Conservation (phyloP, 495 filamentous ascomycete genomes). For the Glonium stellatum region DNA sequence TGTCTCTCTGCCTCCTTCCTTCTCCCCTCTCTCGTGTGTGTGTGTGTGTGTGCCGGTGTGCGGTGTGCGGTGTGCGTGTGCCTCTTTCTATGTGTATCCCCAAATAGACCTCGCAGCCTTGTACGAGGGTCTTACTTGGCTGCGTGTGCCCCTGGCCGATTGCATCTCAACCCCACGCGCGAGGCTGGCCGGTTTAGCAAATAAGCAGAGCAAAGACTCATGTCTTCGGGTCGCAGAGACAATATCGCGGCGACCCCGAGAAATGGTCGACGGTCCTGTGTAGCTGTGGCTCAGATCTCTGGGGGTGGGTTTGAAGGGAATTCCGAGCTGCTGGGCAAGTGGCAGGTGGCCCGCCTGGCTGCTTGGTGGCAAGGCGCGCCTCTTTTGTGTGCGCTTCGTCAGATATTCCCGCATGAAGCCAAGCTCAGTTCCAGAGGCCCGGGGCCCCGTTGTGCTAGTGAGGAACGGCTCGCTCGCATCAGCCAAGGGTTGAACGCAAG, state of each 20-base stretch:
- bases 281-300: constrained; percentile 24
- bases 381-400: constrained; percentile 6
- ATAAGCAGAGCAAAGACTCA: constrained; percentile 8
- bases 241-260: constrained; percentile 17
- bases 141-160: constrained; percentile 11
- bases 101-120: constrained; percentile 24
- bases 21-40: too few species aligned
- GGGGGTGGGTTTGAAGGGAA: constrained; percentile 17
- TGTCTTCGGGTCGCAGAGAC: background rate
- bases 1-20: too few species aligned
- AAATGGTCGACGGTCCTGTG: constrained; percentile 9
- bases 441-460: constrained; percentile 16
- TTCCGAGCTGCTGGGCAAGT: constrained; percentile 17
- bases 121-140: constrained; percentile 6
- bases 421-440: constrained; percentile 8
- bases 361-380: background rate
- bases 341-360: constrained; percentile 5
- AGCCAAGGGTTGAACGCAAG: background rate
- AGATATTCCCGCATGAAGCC: constrained; percentile 9
- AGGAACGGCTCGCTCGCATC: constrained; percentile 14
- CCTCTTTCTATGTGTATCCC: background rate
- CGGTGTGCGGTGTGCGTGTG: too few species aligned
- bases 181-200: background rate
- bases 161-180: constrained; percentile 10
- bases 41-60: too few species aligned